phyloP scores from a whole-genome alignment of 495 filamentous ascomycete genomes.

The Trypethelium eluteriae region DNA sequence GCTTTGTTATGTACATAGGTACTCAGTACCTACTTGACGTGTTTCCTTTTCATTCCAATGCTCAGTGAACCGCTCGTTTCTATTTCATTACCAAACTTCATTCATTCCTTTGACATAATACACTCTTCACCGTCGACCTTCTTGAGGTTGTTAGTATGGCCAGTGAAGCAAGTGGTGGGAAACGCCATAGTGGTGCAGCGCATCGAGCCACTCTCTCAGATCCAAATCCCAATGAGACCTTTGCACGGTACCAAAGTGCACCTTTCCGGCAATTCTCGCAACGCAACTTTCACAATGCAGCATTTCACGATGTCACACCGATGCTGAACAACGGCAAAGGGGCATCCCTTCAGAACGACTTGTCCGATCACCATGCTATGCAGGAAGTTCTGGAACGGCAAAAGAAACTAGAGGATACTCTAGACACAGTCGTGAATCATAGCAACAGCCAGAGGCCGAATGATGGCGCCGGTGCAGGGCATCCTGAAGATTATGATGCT shows the following conservation, averaged over 20 bases:
- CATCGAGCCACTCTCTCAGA: conserved; percentile 8
- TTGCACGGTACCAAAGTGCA: conserved; percentile 5
- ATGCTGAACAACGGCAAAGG: conserved; percentile 7
- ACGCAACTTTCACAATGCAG: conserved; percentile 8
- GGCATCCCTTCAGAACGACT: not conserved
- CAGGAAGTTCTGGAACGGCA: conserved; percentile 5
- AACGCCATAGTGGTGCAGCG: not conserved
- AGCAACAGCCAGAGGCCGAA: not conserved
- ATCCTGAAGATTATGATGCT: not conserved
- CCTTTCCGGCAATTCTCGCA: not conserved
- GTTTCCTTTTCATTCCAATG: not conserved
- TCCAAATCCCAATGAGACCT: conserved; percentile 6
- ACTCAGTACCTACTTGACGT: not conserved
- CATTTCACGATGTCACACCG: conserved; percentile 5
- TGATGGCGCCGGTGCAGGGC: not conserved
- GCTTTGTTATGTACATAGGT: not conserved
- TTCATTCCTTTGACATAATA: not conserved
- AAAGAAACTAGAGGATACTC: not conserved
- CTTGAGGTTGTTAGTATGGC: not conserved
- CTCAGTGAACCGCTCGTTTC: not conserved
- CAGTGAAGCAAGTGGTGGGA: not conserved
- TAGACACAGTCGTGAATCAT: not conserved
- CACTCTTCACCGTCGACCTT: not conserved
- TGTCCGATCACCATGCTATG: not conserved
- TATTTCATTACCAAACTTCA: not conserved